Evolutionary conservation across 495 filamentous ascomycete genomes (phyloP), one percentile per base, ranked within the genome.

Genomic region (Talaromyces borbonicus): DNA sequence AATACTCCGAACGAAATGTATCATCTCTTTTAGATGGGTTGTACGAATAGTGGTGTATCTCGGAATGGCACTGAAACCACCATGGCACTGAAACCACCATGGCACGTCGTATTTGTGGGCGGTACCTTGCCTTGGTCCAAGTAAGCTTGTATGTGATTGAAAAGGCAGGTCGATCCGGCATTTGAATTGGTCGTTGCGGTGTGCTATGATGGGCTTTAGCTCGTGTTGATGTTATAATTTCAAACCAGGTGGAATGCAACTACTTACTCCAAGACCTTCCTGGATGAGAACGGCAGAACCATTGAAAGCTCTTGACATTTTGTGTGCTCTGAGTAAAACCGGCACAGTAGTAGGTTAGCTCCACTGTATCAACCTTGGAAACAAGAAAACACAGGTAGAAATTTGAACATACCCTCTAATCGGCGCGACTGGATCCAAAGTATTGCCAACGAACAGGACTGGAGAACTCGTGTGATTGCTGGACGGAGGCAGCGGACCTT

Each of bases 381-480:
- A n/a, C n/a, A n/a, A n/a, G n/a, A n/a, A n/a, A n/a, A n/a, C n/a
- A n/a, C n/a, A n/a, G n/a, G n/a, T n/a, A n/a, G n/a, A n/a, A n/a
- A n/a, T n/a, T n/a, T n/a, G n/a, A 43, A 49, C 48, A 6, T 54
- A 56, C 54, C 40, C 42, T 41, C 19, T 24, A 1, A 72, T 52
- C 7, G 74, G 67, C 0, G 71, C 72, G 40, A 78, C 71, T 1
- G 75, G 77, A 42, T 80, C 74, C 41, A 62, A 56, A 0, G 60
- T 65, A 46, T 69, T 74, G 24, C 62, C 65, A 5, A 75, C 43
- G 47, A 79, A 71, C 14, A 80, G 56, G 14, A 80, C 49, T 1
- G 74, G 75, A 43, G 69, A 69, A 8, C 60, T 6, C 26, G 57
- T 1, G 73, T 77, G 32, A 31, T 20, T 54, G 43, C 52, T 24